Conservation (phyloP, 1,139 yeast genomes). For the Spathaspora sp. region DNA sequence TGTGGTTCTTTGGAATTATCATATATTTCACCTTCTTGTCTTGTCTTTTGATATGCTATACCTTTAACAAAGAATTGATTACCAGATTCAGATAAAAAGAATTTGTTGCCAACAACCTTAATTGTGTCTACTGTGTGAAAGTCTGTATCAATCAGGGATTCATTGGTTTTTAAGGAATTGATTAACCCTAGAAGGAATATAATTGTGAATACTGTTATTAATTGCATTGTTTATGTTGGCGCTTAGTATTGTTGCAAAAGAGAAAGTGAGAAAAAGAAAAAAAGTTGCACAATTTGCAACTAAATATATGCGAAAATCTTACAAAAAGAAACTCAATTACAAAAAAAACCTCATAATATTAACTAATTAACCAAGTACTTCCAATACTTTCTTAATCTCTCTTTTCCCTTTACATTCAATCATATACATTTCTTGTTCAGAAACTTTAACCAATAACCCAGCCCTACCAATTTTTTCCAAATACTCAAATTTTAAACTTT, state of each 20-base stretch:
- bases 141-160: not conserved
- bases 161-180: not conserved
- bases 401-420: conserved; percentile 48
- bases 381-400: conserved; percentile 37
- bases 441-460: conserved; percentile 39
- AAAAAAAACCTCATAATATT: not conserved
- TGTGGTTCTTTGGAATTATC: conserved; percentile 25
- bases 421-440: conserved; percentile 37
- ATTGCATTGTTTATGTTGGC: not conserved
- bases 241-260: not conserved
- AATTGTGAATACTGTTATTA: not conserved
- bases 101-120: conserved; percentile 43
- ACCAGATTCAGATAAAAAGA: conserved; percentile 38
- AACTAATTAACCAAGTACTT: conserved; percentile 22
- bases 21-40: conserved; percentile 30
- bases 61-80: conserved; percentile 59
- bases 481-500: conserved; percentile 28
- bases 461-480: conserved; percentile 47
- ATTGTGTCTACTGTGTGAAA: conserved; percentile 9
- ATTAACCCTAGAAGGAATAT: not conserved
- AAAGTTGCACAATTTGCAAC: not conserved
- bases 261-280: not conserved
- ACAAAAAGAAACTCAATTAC: no score
- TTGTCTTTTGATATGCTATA: conserved; percentile 55
- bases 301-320: not conserved